Evolutionary conservation across 2,329 filamentous ascomycete species (phyloP), one percentile per base, ranked within the genome.

Genomic region (Didymella exigua): DNA sequence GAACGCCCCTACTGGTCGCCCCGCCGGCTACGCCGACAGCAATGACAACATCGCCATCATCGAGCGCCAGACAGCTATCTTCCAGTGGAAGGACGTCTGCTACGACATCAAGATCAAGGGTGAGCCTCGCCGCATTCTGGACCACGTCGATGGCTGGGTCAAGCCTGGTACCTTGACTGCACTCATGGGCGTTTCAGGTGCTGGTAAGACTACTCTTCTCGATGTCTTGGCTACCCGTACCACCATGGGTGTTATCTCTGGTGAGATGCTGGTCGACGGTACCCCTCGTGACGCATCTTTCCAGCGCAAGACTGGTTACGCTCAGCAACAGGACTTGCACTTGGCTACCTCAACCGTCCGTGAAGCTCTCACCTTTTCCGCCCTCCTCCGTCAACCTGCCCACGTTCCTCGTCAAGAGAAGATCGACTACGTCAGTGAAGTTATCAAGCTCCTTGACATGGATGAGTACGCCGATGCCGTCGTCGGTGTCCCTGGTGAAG

Each of bases 281-380:
- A 82, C 80, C 31, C 86, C 85, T 24, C 86, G 90, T 41, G 91
- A 96, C 62, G 82, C 82, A 37, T 91, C 89, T 0, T 96, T 96
- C 82, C 92, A 96, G 75, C 89, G 92, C 61, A 95, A 93, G 78
- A 96, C 91, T 0, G 92, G 92, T 43, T 96, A 96, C 65, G 92
- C 93, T 30, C 91, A 96, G 71, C 93, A 96, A 73, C 91, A 96
- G 72, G 93, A 97, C 83, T 82, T 96, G 13, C 93, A 96, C 72
- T 81, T 96, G 37, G 82, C 88, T 41, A 96, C 91, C 0, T 87
- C 88, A 0, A 96, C 93, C 0, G 92, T 96, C 33, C 87, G 93
- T 58, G 93, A 97, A 76, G 91, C 92, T 8, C 82, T 98, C 29
- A 86, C 86, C 66, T 97, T 97, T 76, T 92, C 88, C 67, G 93